Evolutionary conservation across 2,329 filamentous ascomycete species (phyloP).

Genomic region (Phoma sp.): DNA sequence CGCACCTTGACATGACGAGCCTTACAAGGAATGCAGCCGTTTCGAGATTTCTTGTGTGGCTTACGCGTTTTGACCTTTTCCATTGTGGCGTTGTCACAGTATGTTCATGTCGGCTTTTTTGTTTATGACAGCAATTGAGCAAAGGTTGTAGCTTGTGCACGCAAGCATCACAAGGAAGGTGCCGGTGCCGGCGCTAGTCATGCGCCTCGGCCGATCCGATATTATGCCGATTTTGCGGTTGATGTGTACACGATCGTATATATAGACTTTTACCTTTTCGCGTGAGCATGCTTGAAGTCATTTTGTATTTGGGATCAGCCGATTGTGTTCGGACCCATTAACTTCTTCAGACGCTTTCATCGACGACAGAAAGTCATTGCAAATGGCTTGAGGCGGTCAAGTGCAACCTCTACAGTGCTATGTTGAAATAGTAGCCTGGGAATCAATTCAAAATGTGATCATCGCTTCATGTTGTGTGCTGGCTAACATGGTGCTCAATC

Average conservation of each 20-base stretch:
- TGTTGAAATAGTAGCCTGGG: not conserved
- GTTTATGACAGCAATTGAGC: not conserved
- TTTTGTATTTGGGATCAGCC: no score
- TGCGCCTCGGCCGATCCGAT: conserved; percentile 3
- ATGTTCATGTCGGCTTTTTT: conserved; percentile 9
- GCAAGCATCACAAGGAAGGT: conserved; percentile 7
- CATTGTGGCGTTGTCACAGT: conserved; percentile 23
- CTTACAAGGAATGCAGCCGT: conserved; percentile 40
- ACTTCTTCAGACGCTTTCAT: no score
- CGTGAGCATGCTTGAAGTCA: no score
- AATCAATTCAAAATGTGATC: not conserved
- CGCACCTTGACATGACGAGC: conserved; percentile 38
- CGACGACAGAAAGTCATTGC: no score
- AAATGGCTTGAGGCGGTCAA: no score
- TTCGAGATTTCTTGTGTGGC: conserved; percentile 38
- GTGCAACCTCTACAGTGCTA: no score
- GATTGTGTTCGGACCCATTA: no score
- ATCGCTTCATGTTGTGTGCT: not conserved
- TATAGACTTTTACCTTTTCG: no score
- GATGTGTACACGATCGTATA: no score
- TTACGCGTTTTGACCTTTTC: conserved; percentile 35
- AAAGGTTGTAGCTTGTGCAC: not conserved
- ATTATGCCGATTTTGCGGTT: not conserved
- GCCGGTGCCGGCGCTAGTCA: conserved; percentile 13
- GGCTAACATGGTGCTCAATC: conserved; percentile 16